Evolutionary conservation across 495 filamentous ascomycete genomes (phyloP), one percentile per base, ranked within the genome.

Genomic region (Aspergillus homomorphus): DNA sequence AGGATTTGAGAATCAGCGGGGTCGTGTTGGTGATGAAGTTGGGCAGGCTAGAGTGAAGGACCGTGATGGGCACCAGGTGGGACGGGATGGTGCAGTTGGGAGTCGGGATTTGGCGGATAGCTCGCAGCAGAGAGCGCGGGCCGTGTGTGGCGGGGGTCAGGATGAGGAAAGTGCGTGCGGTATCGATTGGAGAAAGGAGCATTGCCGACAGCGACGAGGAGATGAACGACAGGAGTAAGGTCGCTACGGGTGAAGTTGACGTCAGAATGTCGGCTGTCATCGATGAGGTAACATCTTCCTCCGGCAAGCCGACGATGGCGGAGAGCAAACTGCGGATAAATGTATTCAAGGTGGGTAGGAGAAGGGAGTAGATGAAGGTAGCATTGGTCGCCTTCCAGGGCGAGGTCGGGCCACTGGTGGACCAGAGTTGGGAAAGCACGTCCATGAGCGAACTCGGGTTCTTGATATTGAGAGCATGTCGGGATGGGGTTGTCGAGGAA

Each of bases 311-410:
- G 46, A 96, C 77, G 8, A 96, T 77, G 3, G 92, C 91, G 20
- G 90, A 87, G 4, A 97, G 79, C 3, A 96, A 78, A 61, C 88
- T 89, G 51, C 91, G 85, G 14, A 91, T 88, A 82, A 92, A 97
- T 58, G 86, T 88, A 67, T 94, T 91, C 3, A 94, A 70, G 3
- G 92, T 87, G n/a, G 88, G 89, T 26, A 89, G 80, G n/a, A 96
- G 82, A 26, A 94, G 78, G 1, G 85, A 87, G 73, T 96, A 91
- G 52, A 97, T 80, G 61, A 96, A 96, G 0, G 90, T 92, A n/a
- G 88, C 80, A 66, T 96, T 96, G 30, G 90, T 86, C 23, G 87
- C 91, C 75, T 97, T 97, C 92, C 92, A 98, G 0, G 96, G 85
- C 6, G 94, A 95, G 80, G 89, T 91, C 8, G 87, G 87, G 8